These are phyloP conservation scores for Trichoderma arundinaceum DNA, from an alignment of 2,329 filamentous ascomycete genomes.

Conservation along the genomic window DNA sequence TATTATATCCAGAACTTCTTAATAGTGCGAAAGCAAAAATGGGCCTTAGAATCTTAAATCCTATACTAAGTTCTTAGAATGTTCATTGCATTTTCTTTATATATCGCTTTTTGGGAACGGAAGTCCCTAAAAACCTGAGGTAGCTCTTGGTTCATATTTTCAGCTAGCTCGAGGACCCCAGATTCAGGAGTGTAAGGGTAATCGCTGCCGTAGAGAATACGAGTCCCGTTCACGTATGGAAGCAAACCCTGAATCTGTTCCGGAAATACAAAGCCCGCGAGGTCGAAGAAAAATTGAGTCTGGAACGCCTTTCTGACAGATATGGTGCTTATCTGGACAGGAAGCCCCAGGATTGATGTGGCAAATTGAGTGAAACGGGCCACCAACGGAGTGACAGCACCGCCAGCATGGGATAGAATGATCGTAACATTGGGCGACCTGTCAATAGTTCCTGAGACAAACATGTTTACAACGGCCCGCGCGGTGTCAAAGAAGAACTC, in stretches of 20 bases:
- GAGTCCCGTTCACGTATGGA: slow-evolving; percentile 48
- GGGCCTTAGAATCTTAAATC: no score
- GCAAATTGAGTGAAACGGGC: slow-evolving; percentile 44
- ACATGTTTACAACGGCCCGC: slow-evolving; percentile 54
- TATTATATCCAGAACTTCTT: no score
- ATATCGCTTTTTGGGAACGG: neutral
- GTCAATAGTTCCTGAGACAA: slow-evolving; percentile 53
- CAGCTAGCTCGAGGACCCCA: neutral
- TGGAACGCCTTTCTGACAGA: slow-evolving; percentile 28
- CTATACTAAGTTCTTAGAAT: neutral
- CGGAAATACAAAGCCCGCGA: slow-evolving; percentile 57
- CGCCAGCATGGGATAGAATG: slow-evolving; percentile 56
- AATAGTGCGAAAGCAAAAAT: no score
- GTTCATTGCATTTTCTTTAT: neutral
- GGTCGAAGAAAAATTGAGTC: slow-evolving; percentile 57
- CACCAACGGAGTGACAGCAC: slow-evolving; percentile 51
- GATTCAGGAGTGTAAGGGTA: slow-evolving; percentile 53
- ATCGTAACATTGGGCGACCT: slow-evolving; percentile 53
- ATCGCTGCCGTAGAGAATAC: slow-evolving; percentile 59
- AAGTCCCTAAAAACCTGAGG: neutral
- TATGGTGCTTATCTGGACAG: neutral
- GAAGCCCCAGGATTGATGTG: slow-evolving; percentile 22
- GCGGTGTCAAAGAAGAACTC: slow-evolving; percentile 61
- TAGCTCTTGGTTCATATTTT: neutral
- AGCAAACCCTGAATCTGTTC: slow-evolving; percentile 56